Conservation (phyloP, 1,284 basidiomycete species). For the Afroboletus lepidellus region DNA sequence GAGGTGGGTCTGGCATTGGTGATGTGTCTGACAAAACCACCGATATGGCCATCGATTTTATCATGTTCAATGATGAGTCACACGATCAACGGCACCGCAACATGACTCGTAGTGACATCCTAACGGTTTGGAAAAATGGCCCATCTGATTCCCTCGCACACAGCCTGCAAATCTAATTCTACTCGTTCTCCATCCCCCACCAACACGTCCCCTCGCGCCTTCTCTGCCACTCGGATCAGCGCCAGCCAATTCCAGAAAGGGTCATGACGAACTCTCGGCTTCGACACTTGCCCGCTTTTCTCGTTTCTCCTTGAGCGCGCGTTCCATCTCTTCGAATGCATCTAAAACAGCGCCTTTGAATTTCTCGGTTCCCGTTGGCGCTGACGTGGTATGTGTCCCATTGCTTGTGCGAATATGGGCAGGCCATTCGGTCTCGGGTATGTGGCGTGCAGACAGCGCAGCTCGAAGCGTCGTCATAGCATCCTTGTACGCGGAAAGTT, state of each 20-base stretch:
- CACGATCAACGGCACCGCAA: neutral
- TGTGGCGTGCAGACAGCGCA: constrained; percentile 46
- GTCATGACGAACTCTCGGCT: constrained; percentile 39
- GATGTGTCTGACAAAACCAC: neutral
- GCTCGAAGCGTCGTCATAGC: constrained; percentile 51
- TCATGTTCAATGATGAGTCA: constrained; percentile 6
- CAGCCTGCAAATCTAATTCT: constrained; percentile 7
- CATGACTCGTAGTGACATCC: neutral
- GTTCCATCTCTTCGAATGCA: constrained; percentile 71
- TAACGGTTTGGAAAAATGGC: constrained; percentile 24
- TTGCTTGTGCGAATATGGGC: constrained; percentile 32
- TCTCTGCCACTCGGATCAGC: constrained; percentile 21
- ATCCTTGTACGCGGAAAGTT: constrained; percentile 63
- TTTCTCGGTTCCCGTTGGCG: constrained; percentile 14
- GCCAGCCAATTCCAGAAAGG: constrained; percentile 7
- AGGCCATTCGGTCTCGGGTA: constrained; percentile 72
- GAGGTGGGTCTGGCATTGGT: constrained; percentile 14
- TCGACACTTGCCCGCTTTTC: constrained; percentile 26
- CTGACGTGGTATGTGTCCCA: neutral
- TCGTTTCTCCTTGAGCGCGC: constrained; percentile 47
- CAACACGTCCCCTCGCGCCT: constrained; percentile 19
- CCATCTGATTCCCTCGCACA: constrained; percentile 28
- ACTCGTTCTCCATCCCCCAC: constrained; percentile 7
- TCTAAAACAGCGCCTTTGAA: constrained; percentile 42
- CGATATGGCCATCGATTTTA: neutral